Conservation (phyloP, 2,329 filamentous ascomycete genomes). For the Teratosphaeria zuluensis region DNA sequence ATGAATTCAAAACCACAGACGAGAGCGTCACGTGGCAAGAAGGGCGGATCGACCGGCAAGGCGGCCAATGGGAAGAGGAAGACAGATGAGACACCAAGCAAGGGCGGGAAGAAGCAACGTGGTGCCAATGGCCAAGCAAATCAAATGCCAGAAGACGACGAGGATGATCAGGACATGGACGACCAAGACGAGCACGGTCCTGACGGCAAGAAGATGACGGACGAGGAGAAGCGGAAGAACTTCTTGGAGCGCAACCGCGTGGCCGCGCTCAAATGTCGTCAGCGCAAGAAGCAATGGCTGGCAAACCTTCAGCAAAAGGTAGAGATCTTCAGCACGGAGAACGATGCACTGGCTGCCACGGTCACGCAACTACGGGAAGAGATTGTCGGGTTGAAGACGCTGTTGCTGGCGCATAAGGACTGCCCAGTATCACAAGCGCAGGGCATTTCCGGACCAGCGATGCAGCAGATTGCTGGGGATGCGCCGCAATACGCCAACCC, state of each 20-base stretch:
- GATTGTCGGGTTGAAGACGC: constrained; percentile 86
- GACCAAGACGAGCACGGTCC: constrained; percentile 31
- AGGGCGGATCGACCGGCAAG: constrained; percentile 41
- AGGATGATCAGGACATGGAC: constrained; percentile 38
- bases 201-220: constrained; percentile 80
- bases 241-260: constrained; percentile 85
- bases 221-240: constrained; percentile 97
- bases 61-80: constrained; percentile 64
- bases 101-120: constrained; percentile 67
- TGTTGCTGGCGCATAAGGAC: constrained; percentile 89
- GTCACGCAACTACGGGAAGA: constrained; percentile 82
- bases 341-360: constrained; percentile 74
- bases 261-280: constrained; percentile 89
- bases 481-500: constrained; percentile 35
- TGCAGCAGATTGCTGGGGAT: constrained; percentile 41
- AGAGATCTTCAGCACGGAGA: constrained; percentile 84
- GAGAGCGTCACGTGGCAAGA: constrained; percentile 58
- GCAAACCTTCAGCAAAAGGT: constrained; percentile 91
- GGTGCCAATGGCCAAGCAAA: constrained; percentile 39
- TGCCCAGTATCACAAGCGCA: constrained; percentile 88
- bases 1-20: constrained; percentile 52
- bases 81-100: constrained; percentile 59
- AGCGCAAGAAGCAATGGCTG: constrained; percentile 98
- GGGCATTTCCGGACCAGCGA: constrained; percentile 48
- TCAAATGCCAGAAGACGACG: constrained; percentile 45